Conservation (phyloP, 345 rosid species). For the Orychophragmus violaceus region DNA sequence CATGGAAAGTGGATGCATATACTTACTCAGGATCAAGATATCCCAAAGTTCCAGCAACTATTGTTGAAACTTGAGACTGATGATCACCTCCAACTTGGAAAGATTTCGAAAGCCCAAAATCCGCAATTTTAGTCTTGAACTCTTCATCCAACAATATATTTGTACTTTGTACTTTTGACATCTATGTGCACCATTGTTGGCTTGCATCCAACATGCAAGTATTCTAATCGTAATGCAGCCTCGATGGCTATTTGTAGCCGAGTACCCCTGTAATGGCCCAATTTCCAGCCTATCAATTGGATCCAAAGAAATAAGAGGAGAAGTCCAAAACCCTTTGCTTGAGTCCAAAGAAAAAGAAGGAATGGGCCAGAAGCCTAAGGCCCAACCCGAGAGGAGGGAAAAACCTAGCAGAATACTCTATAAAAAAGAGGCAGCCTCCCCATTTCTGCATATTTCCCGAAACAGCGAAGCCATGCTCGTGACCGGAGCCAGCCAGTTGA, state of each 20-base stretch:
- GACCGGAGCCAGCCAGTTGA: too few relatives aligned
- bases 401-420: too few relatives aligned
- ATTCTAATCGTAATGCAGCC: slow-evolving; percentile 34
- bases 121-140: slow-evolving; percentile 39
- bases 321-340: too few relatives aligned
- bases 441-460: too few relatives aligned
- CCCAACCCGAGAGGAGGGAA: too few relatives aligned
- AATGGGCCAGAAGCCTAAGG: too few relatives aligned
- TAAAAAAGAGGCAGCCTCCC: too few relatives aligned
- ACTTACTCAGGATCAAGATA: slow-evolving; percentile 28
- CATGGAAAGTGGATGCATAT: not conserved
- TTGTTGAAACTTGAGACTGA: slow-evolving; percentile 13
- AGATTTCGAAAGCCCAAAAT: slow-evolving; percentile 22
- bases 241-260: slow-evolving; percentile 38
- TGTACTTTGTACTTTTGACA: slow-evolving; percentile 12
- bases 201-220: slow-evolving; percentile 18
- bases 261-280: too few relatives aligned
- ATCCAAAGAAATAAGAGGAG: too few relatives aligned
- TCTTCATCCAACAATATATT: slow-evolving; percentile 30
- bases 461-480: too few relatives aligned
- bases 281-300: too few relatives aligned
- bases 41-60: slow-evolving; percentile 27
- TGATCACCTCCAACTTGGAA: not conserved
- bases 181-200: slow-evolving; percentile 24
- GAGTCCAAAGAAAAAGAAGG: too few relatives aligned